A percentile compares a stretch with the other conserved stretches of the same genome.
These are phyloP conservation scores for Avena eriantha DNA, from an alignment of 176 grass and related monocot species.

Conservation along the genomic window DNA sequence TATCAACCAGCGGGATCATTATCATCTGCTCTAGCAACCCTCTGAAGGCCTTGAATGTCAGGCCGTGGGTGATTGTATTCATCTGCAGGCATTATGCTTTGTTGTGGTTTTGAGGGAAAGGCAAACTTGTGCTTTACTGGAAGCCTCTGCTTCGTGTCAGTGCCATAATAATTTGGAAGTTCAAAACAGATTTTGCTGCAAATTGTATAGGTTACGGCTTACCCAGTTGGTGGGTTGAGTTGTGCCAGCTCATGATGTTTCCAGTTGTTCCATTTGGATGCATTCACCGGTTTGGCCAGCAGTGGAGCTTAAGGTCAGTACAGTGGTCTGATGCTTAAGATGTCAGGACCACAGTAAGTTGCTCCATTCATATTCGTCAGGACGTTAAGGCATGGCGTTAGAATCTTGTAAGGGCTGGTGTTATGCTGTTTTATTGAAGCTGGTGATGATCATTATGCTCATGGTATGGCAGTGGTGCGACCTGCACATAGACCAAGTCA, in stretches of 20 bases:
- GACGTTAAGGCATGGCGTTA: background rate
- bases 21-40: background rate
- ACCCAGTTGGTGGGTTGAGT: constrained; percentile 22
- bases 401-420: background rate
- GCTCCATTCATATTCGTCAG: background rate
- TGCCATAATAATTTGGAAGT: constrained; percentile 1
- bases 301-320: constrained; percentile 1
- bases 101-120: constrained; percentile 4
- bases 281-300: background rate
- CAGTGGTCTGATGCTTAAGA: constrained; percentile 7
- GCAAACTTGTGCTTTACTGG: constrained; percentile 15
- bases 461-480: constrained; percentile 15
- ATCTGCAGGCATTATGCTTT: constrained; percentile 5
- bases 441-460: background rate
- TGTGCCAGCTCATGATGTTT: constrained; percentile 18
- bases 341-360: constrained; percentile 6
- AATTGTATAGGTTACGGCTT: constrained; percentile 19
- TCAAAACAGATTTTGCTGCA: constrained; percentile 14
- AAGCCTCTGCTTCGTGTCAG: background rate
- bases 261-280: constrained; percentile 30
- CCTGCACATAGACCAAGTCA: background rate
- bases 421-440: background rate
- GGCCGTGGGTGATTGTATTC: background rate
- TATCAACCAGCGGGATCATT: background rate
- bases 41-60: constrained; percentile 28